Evolutionary conservation across 345 rosid species (phyloP), one percentile per base, ranked within the genome.

Genomic region (Xanthoceras sorbifolium): DNA sequence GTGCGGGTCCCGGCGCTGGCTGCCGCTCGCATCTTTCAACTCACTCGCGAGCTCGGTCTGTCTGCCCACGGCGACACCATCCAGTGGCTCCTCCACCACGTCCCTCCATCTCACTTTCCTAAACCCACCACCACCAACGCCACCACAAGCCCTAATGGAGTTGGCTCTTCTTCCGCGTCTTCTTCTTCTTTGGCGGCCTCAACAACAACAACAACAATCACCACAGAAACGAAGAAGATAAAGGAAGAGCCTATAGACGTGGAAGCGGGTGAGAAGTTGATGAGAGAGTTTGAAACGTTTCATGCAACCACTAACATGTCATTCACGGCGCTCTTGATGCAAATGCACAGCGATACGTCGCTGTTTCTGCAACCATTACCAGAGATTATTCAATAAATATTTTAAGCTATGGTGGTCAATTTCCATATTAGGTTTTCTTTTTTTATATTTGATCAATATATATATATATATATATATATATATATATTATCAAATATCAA

Each of bases 31-130:
- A 64, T 82, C 70, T 82, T 82, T 59, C 80, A 80, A 74, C 69
- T 85, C 10, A 80, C 77, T 14, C 23, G 46, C 0, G 76, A 82
- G 23, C 85, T 82, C 9, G 82, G 87, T 46, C 83, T 75, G 25
- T 18, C 64, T 1, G 67, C 61, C 32, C 60, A 69, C 3, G 80
- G 87, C 12, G 73, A 82, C 73, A 80, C 87, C 73, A 50, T 85
- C 23, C 76, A 77, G 55, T 85, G 85, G 87, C 85, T 85, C 64
- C 84, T 85, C 60, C 12, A 26, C 50, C 76, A 67, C 10, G 77
- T 72, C 36, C 77, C 76, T 55, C 8, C 76, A 65, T 25, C 76
- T 3, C 59, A 67, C 65, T 36, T 75, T 34, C 72, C 72, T 7
- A 14, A 67, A 22, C 5, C 75, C 28, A 15, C 69, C 62, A 22